phyloP scores from a whole-genome alignment of 768 basidiomycete species.

The Amanita thiersii region DNA sequence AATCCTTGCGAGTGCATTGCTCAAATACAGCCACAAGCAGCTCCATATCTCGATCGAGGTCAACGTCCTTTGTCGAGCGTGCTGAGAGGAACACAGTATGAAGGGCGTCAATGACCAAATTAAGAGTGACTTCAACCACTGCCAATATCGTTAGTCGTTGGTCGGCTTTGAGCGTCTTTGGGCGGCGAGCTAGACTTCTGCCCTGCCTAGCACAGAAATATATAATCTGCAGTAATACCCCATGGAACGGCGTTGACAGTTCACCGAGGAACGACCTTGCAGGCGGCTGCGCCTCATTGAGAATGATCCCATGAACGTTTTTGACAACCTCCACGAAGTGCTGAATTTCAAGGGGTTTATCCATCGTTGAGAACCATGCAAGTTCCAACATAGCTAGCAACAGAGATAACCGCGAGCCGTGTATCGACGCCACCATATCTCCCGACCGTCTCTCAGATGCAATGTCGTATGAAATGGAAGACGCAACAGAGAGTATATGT shows the following conservation, averaged over 20 bases:
- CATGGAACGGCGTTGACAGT: conserved; percentile 66
- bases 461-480: conserved; percentile 58
- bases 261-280: conserved; percentile 63
- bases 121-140: conserved; percentile 54
- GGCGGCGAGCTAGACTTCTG: conserved; percentile 37
- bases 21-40: conserved; percentile 78
- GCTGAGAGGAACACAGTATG: conserved; percentile 61
- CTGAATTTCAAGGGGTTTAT: conserved; percentile 44
- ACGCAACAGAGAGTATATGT: conserved; percentile 47
- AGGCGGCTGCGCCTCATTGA: conserved; percentile 70
- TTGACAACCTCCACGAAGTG: conserved; percentile 55
- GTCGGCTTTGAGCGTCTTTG: conserved; percentile 48
- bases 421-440: conserved; percentile 79
- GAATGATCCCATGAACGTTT: conserved; percentile 56
- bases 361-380: conserved; percentile 61
- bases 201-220: conserved; percentile 70
- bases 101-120: conserved; percentile 60
- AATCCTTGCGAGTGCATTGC: conserved; percentile 62
- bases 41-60: conserved; percentile 76
- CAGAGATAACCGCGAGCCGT: conserved; percentile 65
- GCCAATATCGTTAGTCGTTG: conserved; percentile 52
- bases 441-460: conserved; percentile 65
- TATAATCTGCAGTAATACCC: conserved; percentile 67
- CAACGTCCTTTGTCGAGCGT: conserved; percentile 43
- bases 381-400: conserved; percentile 75